Evolutionary conservation across 179 eudicot species (phyloP).

Genomic region (Actinidia polygama): DNA sequence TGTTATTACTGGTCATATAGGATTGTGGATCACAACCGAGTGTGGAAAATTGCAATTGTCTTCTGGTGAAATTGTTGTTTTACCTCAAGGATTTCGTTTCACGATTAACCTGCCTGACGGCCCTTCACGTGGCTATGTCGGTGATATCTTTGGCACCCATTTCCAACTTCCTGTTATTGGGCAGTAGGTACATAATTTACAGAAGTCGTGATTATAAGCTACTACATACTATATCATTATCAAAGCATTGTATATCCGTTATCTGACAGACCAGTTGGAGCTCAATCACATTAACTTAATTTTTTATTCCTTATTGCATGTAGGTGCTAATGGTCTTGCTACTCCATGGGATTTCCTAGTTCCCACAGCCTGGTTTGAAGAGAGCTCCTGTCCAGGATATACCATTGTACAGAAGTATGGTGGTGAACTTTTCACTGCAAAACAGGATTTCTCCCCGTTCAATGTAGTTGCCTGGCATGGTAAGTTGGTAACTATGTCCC

Average conservation of each 20-base stretch:
- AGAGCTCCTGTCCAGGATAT: constrained; percentile 61
- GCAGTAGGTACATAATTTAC: constrained; percentile 60
- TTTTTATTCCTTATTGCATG: neutral
- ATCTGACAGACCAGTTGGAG: neutral
- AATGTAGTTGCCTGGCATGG: constrained; percentile 99
- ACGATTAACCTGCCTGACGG: constrained; percentile 82
- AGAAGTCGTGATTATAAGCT: neutral
- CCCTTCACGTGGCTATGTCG: constrained; percentile 93
- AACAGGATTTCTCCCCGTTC: constrained; percentile 95
- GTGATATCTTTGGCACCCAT: constrained; percentile 91
- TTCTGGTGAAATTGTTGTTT: constrained; percentile 84
- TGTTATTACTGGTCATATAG: constrained; percentile 36
- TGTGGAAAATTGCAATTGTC: constrained; percentile 86
- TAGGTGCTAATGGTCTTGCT: constrained; percentile 99
- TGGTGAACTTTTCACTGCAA: constrained; percentile 95
- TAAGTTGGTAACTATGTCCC: constrained; percentile 92
- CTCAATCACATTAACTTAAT: neutral
- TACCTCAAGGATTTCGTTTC: constrained; percentile 95
- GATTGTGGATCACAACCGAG: constrained; percentile 88
- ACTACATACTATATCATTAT: neutral
- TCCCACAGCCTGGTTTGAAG: constrained; percentile 88
- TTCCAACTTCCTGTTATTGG: constrained; percentile 97
- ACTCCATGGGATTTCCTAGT: constrained; percentile 83
- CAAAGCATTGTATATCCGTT: neutral
- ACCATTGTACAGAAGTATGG: constrained; percentile 89